phyloP scores from a whole-genome alignment of 31 red algal species.

The Odonthalia washingtoniensis region DNA sequence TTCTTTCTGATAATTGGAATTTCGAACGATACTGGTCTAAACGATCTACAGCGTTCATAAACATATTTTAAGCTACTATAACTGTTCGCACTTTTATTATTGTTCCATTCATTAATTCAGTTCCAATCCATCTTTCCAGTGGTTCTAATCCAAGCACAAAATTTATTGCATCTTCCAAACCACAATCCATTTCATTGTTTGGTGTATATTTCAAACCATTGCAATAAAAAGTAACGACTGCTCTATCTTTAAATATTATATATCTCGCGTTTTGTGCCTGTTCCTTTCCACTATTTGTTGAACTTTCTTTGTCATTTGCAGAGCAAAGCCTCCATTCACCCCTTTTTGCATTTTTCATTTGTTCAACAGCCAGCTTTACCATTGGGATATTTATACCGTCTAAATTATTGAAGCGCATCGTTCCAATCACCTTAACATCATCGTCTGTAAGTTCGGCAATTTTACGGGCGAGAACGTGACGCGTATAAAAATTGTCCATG shows the following conservation, averaged over 20 bases:
- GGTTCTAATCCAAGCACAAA: too few species aligned
- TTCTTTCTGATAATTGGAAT: too few species aligned
- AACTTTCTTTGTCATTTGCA: neutral
- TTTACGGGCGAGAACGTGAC: neutral
- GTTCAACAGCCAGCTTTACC: neutral
- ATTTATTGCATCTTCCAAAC: too few species aligned
- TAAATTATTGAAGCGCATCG: neutral
- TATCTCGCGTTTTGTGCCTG: neutral
- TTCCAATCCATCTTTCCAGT: too few species aligned
- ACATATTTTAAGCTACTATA: too few species aligned
- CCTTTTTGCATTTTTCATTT: neutral
- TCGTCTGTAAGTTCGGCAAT: neutral
- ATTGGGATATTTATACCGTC: neutral
- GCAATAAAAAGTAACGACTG: neutral
- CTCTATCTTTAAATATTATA: neutral
- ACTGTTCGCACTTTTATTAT: too few species aligned
- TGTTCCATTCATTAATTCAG: too few species aligned
- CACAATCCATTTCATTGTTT: too few species aligned
- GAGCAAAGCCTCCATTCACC: neutral
- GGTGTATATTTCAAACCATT: too few species aligned
- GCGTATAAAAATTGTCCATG: neutral
- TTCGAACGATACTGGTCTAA: too few species aligned
- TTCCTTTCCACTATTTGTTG: neutral
- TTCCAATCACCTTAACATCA: too few species aligned
- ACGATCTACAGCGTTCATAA: too few species aligned